Conservation (phyloP, 345 rosid genomes). For the Adansonia digitata region DNA sequence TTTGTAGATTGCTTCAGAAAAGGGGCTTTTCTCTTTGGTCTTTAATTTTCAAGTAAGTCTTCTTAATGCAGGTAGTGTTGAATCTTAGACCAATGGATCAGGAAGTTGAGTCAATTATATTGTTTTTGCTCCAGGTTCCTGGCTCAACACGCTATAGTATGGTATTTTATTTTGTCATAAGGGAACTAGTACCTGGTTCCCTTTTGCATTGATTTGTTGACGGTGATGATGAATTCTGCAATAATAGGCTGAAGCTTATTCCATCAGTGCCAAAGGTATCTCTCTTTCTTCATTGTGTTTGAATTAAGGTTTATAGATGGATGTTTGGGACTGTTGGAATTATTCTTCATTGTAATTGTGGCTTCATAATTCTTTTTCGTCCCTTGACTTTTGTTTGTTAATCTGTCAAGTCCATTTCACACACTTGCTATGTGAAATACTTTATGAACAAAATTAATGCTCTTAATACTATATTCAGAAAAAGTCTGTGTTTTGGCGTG, state of each 20-base stretch:
- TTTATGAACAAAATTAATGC: too few relatives aligned
- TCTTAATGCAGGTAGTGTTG: not conserved
- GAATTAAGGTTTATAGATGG: not conserved
- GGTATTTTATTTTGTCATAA: conserved; percentile 87
- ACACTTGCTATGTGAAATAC: not conserved
- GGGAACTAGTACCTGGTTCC: conserved; percentile 60
- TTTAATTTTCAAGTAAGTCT: conserved; percentile 74
- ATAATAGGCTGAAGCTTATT: conserved; percentile 93
- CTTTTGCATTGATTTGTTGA: conserved; percentile 92
- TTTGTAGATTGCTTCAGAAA: conserved; percentile 64
- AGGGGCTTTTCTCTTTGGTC: conserved; percentile 66
- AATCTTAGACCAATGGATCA: conserved; percentile 1
- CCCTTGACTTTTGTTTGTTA: not conserved
- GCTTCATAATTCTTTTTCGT: not conserved
- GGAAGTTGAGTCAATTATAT: not conserved
- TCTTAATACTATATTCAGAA: too few relatives aligned
- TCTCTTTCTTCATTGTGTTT: conserved; percentile 7
- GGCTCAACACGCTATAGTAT: conserved; percentile 95
- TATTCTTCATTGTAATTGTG: not conserved
- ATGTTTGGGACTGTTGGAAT: conserved; percentile 4
- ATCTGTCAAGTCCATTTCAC: not conserved
- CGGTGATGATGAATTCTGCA: conserved; percentile 97
- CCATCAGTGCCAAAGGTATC: conserved; percentile 91
- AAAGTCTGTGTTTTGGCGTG: too few relatives aligned
- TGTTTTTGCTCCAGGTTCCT: conserved; percentile 60